A percentile compares a stretch with the other conserved stretches of the same genome.
Conservation (phyloP, 192 early-diverging fungal species). For the Lobulomyces angularis region DNA sequence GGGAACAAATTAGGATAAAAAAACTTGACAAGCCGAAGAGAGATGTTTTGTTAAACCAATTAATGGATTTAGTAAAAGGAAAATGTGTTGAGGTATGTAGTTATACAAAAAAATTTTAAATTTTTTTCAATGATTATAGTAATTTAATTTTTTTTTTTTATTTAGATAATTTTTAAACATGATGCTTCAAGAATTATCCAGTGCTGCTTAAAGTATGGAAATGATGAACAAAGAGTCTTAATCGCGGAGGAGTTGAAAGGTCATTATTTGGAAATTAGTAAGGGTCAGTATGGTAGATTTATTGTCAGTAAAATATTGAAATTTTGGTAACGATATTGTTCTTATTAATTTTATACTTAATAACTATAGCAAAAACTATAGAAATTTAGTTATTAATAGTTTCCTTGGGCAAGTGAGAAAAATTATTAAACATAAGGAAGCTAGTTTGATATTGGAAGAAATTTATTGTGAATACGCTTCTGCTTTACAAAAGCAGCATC, state of each 20-base stretch:
- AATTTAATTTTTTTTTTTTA: no score
- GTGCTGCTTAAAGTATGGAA: constrained; percentile 82
- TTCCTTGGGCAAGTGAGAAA: constrained; percentile 72
- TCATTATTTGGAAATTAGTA: constrained; percentile 56
- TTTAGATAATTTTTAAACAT: constrained; percentile 83
- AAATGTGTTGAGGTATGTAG: constrained; percentile 60
- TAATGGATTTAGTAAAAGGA: constrained; percentile 73
- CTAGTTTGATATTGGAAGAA: constrained; percentile 72
- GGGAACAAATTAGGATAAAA: constrained; percentile 73
- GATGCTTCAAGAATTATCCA: constrained; percentile 89
- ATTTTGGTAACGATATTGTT: constrained; percentile 43
- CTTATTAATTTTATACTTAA: not conserved
- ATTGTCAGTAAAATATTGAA: constrained; percentile 76
- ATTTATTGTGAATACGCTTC: constrained; percentile 73
- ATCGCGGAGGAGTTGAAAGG: constrained; percentile 77
- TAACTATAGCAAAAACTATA: constrained; percentile 36
- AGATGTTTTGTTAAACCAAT: constrained; percentile 50
- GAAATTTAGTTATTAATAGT: constrained; percentile 60
- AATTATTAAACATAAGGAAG: constrained; percentile 79
- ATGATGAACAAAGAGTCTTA: constrained; percentile 51
- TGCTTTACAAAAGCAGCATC: constrained; percentile 48
- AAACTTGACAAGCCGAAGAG: constrained; percentile 53
- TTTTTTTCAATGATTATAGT: no score
- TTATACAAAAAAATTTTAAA: no score
- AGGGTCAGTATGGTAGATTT: constrained; percentile 75